phyloP scores from a whole-genome alignment of 1,139 yeast genomes.

The Hyphopichia burtonii region DNA sequence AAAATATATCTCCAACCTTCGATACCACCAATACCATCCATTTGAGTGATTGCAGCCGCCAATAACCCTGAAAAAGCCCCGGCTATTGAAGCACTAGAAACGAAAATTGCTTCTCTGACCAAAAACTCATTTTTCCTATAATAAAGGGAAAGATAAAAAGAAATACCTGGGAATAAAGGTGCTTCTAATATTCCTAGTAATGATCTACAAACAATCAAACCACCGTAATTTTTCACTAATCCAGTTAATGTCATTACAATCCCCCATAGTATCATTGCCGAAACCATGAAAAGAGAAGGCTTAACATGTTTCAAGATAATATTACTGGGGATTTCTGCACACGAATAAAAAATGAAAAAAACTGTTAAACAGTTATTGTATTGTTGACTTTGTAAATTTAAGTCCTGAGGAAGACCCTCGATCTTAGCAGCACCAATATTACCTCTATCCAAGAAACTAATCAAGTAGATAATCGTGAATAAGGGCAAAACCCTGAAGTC shows the following conservation, averaged over 20 bases:
- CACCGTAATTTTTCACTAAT: conserved; percentile 19
- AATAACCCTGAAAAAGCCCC: conserved; percentile 2
- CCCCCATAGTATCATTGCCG: neutral
- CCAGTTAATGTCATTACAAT: conserved; percentile 1
- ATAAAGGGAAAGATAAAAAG: conserved; percentile 19
- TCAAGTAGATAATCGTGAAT: neutral
- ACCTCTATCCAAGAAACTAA: conserved; percentile 2
- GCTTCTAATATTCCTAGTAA: conserved; percentile 49
- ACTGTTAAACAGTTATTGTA: conserved; percentile 64
- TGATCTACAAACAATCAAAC: conserved; percentile 42
- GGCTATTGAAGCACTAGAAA: neutral
- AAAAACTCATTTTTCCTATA: neutral
- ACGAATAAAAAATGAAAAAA: conserved; percentile 69
- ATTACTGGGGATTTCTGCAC: conserved; percentile 44
- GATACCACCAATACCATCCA: conserved; percentile 35
- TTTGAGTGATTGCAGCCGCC: conserved; percentile 1
- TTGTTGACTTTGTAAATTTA: conserved; percentile 54
- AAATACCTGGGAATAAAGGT: conserved; percentile 51
- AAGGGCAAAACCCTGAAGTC: conserved; percentile 1
- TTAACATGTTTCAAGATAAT: conserved; percentile 43
- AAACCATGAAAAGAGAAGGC: neutral
- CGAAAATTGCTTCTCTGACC: conserved; percentile 1
- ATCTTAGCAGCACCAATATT: conserved; percentile 70
- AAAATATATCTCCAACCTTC: conserved; percentile 75
- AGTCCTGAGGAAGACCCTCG: conserved; percentile 57